Conservation (phyloP, 306 rosid genomes). For the Crataegus laevigata region DNA sequence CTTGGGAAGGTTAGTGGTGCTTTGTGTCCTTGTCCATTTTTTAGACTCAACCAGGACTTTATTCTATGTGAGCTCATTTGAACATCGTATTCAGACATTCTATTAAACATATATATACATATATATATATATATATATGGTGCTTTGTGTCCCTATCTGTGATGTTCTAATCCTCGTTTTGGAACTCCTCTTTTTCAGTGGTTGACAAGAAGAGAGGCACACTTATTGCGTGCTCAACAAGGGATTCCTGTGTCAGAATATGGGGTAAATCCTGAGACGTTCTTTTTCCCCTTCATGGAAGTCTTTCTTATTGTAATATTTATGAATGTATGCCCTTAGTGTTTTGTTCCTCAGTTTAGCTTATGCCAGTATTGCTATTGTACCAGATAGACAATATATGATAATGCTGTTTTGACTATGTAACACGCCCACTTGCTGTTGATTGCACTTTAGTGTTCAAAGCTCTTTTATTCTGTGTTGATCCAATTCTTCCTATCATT, state of each 20-base stretch:
- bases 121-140: too few species aligned
- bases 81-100: not conserved
- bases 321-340: not conserved
- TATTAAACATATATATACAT: not conserved
- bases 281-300: not conserved
- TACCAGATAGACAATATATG: not conserved
- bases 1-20: conserved; percentile 71
- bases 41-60: not conserved
- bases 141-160: not conserved
- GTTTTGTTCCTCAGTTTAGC: not conserved
- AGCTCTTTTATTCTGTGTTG: not conserved
- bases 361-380: not conserved
- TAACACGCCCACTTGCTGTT: not conserved
- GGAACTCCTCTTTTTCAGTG: conserved; percentile 47
- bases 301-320: not conserved
- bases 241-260: conserved; percentile 93
- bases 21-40: not conserved
- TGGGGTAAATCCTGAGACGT: conserved; percentile 48
- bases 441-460: not conserved
- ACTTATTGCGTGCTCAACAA: conserved; percentile 87
- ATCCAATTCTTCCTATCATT: not conserved
- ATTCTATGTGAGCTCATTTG: conserved; percentile 4
- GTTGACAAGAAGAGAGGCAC: conserved; percentile 93
- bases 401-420: not conserved
- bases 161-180: conserved; percentile 22